Percentiles rank a stretch among this genome's conserved stretches.
Evolutionary conservation across 768 basidiomycete species (phyloP).

Genomic region (Mycena leptocephala): DNA sequence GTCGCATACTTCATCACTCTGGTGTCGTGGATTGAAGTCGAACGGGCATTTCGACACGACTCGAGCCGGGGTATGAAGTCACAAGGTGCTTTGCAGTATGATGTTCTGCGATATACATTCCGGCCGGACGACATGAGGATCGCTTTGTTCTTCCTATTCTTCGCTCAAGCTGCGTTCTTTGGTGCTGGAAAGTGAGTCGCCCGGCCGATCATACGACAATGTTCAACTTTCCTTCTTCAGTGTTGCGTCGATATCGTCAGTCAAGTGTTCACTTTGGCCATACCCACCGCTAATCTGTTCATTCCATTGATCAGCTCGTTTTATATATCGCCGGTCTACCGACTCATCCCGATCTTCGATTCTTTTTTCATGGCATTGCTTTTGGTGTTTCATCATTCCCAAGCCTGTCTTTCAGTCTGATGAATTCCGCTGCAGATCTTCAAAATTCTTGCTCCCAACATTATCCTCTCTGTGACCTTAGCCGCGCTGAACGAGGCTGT

Average conservation of each 20-base stretch:
- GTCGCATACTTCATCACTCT: constrained; percentile 77
- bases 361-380: constrained; percentile 88
- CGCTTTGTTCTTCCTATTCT: constrained; percentile 88
- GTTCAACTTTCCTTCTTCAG: constrained; percentile 55
- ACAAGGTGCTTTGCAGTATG: constrained; percentile 39
- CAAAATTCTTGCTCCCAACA: constrained; percentile 88
- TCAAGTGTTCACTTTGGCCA: neutral
- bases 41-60: constrained; percentile 53
- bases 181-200: constrained; percentile 83
- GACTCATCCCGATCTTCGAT: constrained; percentile 87
- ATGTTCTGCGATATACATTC: too few relatives aligned
- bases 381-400: constrained; percentile 60
- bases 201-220: neutral
- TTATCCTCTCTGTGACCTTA: constrained; percentile 81
- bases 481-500: constrained; percentile 79
- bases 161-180: constrained; percentile 90
- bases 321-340: constrained; percentile 91
- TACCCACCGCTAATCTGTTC: too few relatives aligned
- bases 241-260: constrained; percentile 86
- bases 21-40: constrained; percentile 78
- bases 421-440: constrained; percentile 67
- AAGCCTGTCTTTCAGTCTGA: constrained; percentile 1
- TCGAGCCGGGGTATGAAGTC: constrained; percentile 30
- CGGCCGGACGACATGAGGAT: constrained; percentile 78
- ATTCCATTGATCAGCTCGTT: constrained; percentile 78